Evolutionary conservation across 768 basidiomycete species (phyloP).

Genomic region (Trichaptum fuscoviolaceum): DNA sequence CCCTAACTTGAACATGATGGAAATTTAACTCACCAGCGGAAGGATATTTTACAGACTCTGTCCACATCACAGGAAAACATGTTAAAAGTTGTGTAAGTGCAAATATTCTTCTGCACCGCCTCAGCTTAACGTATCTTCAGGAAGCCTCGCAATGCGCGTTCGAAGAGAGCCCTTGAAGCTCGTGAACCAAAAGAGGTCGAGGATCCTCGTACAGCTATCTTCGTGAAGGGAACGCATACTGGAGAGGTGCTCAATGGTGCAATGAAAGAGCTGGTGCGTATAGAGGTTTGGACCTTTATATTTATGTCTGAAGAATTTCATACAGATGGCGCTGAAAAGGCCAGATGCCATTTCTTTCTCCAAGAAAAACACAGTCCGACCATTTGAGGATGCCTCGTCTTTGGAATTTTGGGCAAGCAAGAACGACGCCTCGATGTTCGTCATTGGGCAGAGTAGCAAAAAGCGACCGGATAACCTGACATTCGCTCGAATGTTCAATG

Average conservation of each 20-base stretch:
- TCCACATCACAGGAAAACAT: neutral
- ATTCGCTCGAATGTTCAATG: conserved; percentile 83
- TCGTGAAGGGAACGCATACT: conserved; percentile 84
- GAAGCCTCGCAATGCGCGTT: conserved; percentile 95
- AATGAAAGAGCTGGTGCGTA: conserved; percentile 84
- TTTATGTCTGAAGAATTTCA: neutral
- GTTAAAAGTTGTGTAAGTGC: conserved; percentile 4
- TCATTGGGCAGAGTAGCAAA: conserved; percentile 89
- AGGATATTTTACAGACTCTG: neutral
- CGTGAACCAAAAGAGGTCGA: conserved; percentile 88
- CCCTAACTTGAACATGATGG: too few species aligned
- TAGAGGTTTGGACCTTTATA: neutral
- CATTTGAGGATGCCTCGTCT: conserved; percentile 80
- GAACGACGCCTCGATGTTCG: conserved; percentile 90
- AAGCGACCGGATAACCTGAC: conserved; percentile 87
- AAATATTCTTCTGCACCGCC: neutral
- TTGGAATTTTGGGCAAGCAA: conserved; percentile 91
- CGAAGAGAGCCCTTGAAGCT: conserved; percentile 83
- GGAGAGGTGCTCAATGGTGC: conserved; percentile 74
- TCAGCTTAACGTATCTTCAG: conserved; percentile 25
- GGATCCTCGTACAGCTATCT: conserved; percentile 80
- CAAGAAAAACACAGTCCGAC: conserved; percentile 87
- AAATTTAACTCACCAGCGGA: neutral
- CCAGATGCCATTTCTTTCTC: conserved; percentile 89
- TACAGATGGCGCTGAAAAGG: conserved; percentile 88